Evolutionary conservation across 805 yeast genomes (phyloP), one percentile per base, ranked within the genome.

Genomic region (Priceomyces fermenticarens): DNA sequence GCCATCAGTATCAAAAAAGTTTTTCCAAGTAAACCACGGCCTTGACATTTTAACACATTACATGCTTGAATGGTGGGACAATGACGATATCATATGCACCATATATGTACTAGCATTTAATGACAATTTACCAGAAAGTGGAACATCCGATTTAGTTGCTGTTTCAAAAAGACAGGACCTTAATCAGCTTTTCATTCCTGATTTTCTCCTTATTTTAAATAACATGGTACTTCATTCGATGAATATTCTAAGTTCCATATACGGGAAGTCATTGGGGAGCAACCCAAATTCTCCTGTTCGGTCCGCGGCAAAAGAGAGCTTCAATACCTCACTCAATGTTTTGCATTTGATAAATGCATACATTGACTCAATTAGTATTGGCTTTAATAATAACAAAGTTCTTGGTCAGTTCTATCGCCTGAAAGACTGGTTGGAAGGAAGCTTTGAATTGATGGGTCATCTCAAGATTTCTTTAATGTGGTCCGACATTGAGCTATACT

Each of bases 21-120:
- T 85, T 46, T 65, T 72, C 26, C 71, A 68, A 10, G 49, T 48
- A 7, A 75, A 71, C 40, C 70, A 70, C 39, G 88, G 88, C 0
- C 57, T 77, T 20, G 71, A 66, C 39, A 72, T 75, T 8, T 56
- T 77, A 39, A 69, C 75, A 3, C 70, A 67, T 41, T 60, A 65
- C 36, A 45, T 83, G 38, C 58, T 71, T 47, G 53, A 59, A 34
- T 70, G 75, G 70, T 78, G 83, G 80, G 45, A 52, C 16, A 72
- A 76, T 48, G 70, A 72, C 43, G 69, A 70, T 30, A 55, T 81
- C 4, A 50, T 72, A 9, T 52, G 71, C 27, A 49, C 65, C 8
- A 48, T 77, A 10, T 65, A 76, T 50, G 53, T 73, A 38, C 72
- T 78, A 4, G 63, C 73, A 11, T 68, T 78, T 64, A 78, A 80